phyloP scores from a whole-genome alignment of 805 yeast species.

The Millerozyma acaciae region DNA sequence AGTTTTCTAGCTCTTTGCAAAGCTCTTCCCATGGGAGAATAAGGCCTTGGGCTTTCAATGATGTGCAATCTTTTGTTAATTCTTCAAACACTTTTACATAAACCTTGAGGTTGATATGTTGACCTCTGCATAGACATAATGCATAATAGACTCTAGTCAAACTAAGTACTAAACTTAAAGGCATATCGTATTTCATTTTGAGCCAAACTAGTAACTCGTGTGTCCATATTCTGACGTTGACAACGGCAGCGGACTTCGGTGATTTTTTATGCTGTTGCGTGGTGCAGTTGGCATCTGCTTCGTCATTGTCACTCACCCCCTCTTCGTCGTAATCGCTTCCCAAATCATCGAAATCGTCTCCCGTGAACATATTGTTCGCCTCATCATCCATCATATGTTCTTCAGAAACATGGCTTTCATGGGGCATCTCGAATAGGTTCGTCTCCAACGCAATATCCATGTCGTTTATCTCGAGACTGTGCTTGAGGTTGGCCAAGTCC shows the following conservation, averaged over 20 bases:
- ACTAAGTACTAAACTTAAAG: constrained; percentile 55
- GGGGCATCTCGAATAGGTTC: constrained; percentile 38
- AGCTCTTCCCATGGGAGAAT: constrained; percentile 50
- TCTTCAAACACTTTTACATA: constrained; percentile 60
- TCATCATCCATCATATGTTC: constrained; percentile 13
- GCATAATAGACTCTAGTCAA: constrained; percentile 70
- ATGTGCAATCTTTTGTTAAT: constrained; percentile 47
- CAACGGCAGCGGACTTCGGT: constrained; percentile 67
- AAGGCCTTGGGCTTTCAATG: constrained; percentile 41
- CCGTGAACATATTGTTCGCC: constrained; percentile 12
- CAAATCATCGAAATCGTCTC: constrained; percentile 27
- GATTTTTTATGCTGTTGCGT: constrained; percentile 57
- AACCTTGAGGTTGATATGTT: constrained; percentile 53
- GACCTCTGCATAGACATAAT: constrained; percentile 70
- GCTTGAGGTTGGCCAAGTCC: constrained; percentile 51
- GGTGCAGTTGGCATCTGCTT: constrained; percentile 27
- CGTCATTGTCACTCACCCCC: constrained; percentile 35
- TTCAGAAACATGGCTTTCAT: constrained; percentile 4
- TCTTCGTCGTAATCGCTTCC: constrained; percentile 40
- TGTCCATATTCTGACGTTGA: constrained; percentile 80
- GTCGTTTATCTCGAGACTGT: constrained; percentile 28
- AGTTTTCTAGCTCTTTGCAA: constrained; percentile 29
- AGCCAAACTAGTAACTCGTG: constrained; percentile 77
- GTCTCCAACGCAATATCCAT: constrained; percentile 52
- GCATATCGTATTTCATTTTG: constrained; percentile 75